Percentiles rank a stretch among this genome's conserved stretches.
Evolutionary conservation across 2,329 filamentous ascomycete genomes (phyloP).

Genomic region (Byssothecium circinans): DNA sequence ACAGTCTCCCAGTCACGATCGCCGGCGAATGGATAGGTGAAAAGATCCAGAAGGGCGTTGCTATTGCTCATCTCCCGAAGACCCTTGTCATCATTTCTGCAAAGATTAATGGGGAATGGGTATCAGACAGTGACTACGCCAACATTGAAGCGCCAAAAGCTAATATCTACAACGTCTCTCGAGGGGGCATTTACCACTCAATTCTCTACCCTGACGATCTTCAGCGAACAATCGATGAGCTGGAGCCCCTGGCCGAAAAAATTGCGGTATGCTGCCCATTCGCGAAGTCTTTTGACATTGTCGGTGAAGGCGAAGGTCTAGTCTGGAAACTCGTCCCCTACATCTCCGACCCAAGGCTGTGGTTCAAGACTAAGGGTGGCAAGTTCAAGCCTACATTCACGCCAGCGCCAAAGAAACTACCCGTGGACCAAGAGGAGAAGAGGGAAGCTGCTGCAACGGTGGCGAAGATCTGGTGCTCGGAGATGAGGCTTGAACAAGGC

Average conservation of each 20-base stretch:
- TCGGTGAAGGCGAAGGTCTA: constrained; percentile 28
- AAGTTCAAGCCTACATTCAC: constrained; percentile 29
- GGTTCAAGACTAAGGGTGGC: constrained; percentile 35
- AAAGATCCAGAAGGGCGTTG: constrained; percentile 32
- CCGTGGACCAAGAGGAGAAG: constrained; percentile 12
- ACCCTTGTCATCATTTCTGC: constrained; percentile 32
- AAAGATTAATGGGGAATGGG: constrained; percentile 29
- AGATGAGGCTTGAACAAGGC: constrained; percentile 27
- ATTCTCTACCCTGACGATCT: constrained; percentile 20
- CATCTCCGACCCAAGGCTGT: constrained; percentile 17
- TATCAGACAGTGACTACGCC: constrained; percentile 24
- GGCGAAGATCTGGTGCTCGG: constrained; percentile 23
- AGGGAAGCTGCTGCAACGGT: constrained; percentile 12
- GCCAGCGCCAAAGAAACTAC: constrained; percentile 16
- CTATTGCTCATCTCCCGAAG: constrained; percentile 24
- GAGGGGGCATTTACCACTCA: constrained; percentile 19
- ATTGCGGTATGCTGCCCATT: constrained; percentile 27
- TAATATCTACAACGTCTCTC: constrained; percentile 29
- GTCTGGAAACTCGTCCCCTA: constrained; percentile 28
- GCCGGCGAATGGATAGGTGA: constrained; percentile 36
- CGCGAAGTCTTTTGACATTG: constrained; percentile 22
- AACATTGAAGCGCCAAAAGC: constrained; percentile 21
- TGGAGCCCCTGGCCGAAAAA: constrained; percentile 19
- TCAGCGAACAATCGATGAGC: constrained; percentile 13
- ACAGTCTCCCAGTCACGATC: constrained; percentile 21